Base-by-base conservation (phyloP, 225 moss, liverwort and hornwort species). In the Asterella californica region DNA sequence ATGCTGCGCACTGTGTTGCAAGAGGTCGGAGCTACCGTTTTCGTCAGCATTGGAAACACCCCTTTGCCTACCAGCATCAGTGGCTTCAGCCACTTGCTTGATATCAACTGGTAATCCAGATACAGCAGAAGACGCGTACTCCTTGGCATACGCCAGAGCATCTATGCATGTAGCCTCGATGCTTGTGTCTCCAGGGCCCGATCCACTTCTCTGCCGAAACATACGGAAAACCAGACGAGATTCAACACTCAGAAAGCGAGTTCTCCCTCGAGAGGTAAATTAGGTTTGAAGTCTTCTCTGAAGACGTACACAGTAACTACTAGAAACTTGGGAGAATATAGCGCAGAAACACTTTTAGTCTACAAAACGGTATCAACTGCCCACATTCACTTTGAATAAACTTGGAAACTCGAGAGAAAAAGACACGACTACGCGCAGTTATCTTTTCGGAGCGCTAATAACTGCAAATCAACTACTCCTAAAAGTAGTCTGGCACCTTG, bases 81-180 rank as follows among this genome's bases (percentile, higher is more conserved):
- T 76, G 15, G 63, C 88, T 66, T 88, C 91, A 63, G 83, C 78
- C 30, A 81, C 84, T 45, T 90, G 91, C 64, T 92, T 92, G 0
- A 91, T 48, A 64, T 92, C 91, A 1, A 84, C 72, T 22, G 89
- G 83, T 25, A 76, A 75, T 15, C 70, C 87, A 34, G 82, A 77
- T 15, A 76, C 76, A 52, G 82, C 54, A 46, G 85, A 87, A 18
- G 92, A 57, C 57, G 64, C 79, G 14, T 87, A 86, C 61, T 91
- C 91, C 80, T 91, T 91, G 4, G 89, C 85, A 9, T 87, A 90
- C 1, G 89, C 88, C 0, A 90, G 82, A 2, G 90, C 89, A 71
- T 92, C 89, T 24, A 88, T 82, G 69, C 88, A 86, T 25, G 91
- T 83, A 9, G 88, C 54, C 47, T 92, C 91, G 15, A 82, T 69